Evolutionary conservation across 345 rosid genomes (phyloP), one percentile per base, ranked within the genome.

Genomic region (Eucalyptus cloeziana): DNA sequence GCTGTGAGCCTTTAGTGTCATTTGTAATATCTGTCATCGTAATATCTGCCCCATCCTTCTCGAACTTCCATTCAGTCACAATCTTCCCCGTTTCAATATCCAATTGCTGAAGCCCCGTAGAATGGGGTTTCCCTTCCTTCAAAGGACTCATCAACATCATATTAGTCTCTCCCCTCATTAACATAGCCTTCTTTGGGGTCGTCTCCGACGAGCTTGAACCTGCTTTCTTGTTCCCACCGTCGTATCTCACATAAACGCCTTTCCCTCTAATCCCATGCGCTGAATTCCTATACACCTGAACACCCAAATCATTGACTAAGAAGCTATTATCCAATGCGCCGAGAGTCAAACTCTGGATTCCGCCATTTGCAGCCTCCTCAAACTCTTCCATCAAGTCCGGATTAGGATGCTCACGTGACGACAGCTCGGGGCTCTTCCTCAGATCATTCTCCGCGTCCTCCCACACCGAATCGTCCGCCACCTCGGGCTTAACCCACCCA

Each of bases 101-200:
- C 17, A 97, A 93, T 92, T 97, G 99, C 94, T 95, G 93, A 89
- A 97, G 91, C 89, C 96, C 98, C 2, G 93, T 87, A 5, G 98
- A 89, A 17, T 95, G 93, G 19, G 97, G 96, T 86, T 93, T 95
- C 89, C 97, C 99, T 87, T 93, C 95, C 69, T 93, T 94, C 83
- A 94, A 90, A 2, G 99, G 99, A 92, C 98, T 96, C 98, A 95
- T 96, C 80, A 97, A 93, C 99, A 97, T 96, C 98, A 96, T 96
- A 90, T 96, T 97, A 3, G 98, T 97, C 94, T 97, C 99, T 5
- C 94, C 99, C 88, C 98, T 95, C 99, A 97, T 97, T 67, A 97
- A 89, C 94, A 97, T 92, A 5, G 96, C 96, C 95, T 97, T 97
- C 89, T 94, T 95, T 2, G 98, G 98, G 7, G 98, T 95, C 2